Evolutionary conservation across 2,329 filamentous ascomycete species (phyloP), one percentile per base, ranked within the genome.

Genomic region (Magnaporthiopsis incrustans): DNA sequence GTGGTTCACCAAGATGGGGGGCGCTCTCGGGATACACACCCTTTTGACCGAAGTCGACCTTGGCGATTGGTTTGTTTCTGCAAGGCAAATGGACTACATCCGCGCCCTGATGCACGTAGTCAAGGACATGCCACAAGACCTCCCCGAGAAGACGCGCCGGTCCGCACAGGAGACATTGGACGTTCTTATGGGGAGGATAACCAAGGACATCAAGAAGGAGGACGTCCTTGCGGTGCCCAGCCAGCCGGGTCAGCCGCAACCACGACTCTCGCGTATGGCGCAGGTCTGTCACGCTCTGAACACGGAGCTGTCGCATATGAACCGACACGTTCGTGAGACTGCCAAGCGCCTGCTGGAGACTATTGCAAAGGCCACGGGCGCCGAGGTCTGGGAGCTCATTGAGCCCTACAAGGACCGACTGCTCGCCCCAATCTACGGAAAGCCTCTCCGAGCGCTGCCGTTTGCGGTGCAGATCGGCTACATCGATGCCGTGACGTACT

Each of bases 1-100:
- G 71, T 99, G 96, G 95, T 99, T 97, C 72, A 93, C 93, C 63
- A 99, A 99, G 77, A 90, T 92, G 53, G 95, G 94, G 61, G 95
- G 95, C 56, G 93, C 90, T 63, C 79, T 94, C 26, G 96, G 96
- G 64, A 97, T 99, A 70, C 89, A 91, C 71, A 88, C 96, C 64
- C 79, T 99, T 65, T 88, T 94, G 38, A 94, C 91, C 2, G 89
- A 94, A 69, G 80, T 98, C 64, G 88, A 94, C 63, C 82, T 99
- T 60, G 92, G 92, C 57, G 90, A 96, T 70, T 74, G 80, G 1
- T 99, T 95, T 92, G 81, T 99, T 44, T 82, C 86, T 26, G 85
- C 88, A 15, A 90, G 92, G 69, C 92, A 97, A 72, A 85, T 89
- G 63, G 92, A 98, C 65, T 93, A 97, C 69, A 88, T 95, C 65